phyloP scores from a whole-genome alignment of 129 eudicot genomes.

The Helianthus annuus region DNA sequence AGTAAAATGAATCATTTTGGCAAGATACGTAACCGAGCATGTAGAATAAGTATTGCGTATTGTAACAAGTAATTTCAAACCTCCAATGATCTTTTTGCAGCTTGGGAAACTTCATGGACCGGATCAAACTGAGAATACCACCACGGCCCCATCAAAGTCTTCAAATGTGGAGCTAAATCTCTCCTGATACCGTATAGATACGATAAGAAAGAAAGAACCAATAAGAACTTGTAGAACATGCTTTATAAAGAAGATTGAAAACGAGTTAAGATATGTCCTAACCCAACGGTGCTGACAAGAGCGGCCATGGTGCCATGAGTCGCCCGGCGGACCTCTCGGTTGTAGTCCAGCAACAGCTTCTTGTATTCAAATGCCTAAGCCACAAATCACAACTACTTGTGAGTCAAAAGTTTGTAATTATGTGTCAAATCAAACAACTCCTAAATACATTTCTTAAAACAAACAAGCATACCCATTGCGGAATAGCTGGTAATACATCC shows the following conservation, averaged over 20 bases:
- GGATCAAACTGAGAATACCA: conserved; percentile 97
- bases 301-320: conserved; percentile 90
- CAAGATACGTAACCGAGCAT: conserved; percentile 7
- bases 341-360: conserved; percentile 90
- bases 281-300: conserved; percentile 77
- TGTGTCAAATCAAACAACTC: conserved; percentile 5
- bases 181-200: conserved; percentile 46
- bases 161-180: conserved; percentile 89
- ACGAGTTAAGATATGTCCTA: conserved; percentile 34
- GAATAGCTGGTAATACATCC: conserved; percentile 62
- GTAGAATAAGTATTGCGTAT: background rate
- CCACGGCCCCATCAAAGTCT: conserved; percentile 97
- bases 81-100: conserved; percentile 93
- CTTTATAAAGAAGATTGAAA: conserved; percentile 5
- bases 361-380: conserved; percentile 90
- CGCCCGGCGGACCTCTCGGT: conserved; percentile 87
- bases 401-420: background rate
- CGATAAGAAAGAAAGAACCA: conserved; percentile 10
- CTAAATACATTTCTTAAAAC: background rate
- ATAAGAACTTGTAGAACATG: conserved; percentile 10
- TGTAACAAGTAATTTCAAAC: conserved; percentile 40
- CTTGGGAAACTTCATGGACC: conserved; percentile 87
- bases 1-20: conserved; percentile 4
- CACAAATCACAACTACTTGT: conserved; percentile 23
- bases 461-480: conserved; percentile 82